Evolutionary conservation across 805 yeast genomes (phyloP).

Genomic region (Candida golubevii): DNA sequence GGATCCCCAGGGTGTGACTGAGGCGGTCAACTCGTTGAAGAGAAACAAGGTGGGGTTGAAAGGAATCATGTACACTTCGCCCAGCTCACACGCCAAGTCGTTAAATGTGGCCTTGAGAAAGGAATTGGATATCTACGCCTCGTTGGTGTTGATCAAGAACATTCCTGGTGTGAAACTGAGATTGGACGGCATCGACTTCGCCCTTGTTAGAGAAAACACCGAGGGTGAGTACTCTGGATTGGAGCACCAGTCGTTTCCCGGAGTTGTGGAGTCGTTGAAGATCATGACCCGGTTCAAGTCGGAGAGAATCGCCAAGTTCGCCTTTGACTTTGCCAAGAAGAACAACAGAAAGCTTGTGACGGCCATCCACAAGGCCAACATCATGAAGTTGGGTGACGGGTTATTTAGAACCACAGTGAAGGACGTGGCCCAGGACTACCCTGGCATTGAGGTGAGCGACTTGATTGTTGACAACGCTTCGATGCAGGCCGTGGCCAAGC

Average conservation of each 20-base stretch:
- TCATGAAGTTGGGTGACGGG: constrained; percentile 98
- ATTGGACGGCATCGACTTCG: constrained; percentile 84
- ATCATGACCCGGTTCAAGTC: constrained; percentile 92
- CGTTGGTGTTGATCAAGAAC: constrained; percentile 88
- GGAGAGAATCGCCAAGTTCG: constrained; percentile 96
- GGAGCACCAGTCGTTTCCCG: constrained; percentile 96
- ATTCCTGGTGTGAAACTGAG: constrained; percentile 92
- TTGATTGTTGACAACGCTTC: constrained; percentile 98
- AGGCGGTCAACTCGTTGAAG: constrained; percentile 86
- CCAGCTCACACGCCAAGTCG: constrained; percentile 72
- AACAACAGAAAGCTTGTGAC: constrained; percentile 91
- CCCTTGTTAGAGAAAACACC: constrained; percentile 95
- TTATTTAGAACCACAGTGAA: constrained; percentile 91
- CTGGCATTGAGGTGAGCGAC: constrained; percentile 77
- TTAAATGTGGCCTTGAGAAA: constrained; percentile 95
- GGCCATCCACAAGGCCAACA: constrained; percentile 98
- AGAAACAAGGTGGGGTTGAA: constrained; percentile 96
- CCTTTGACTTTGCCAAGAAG: constrained; percentile 90
- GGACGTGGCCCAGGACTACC: constrained; percentile 79
- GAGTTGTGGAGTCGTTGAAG: constrained; percentile 95
- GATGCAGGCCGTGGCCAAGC: constrained; percentile 98
- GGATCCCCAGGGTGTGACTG: constrained; percentile 57
- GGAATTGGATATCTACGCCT: constrained; percentile 92
- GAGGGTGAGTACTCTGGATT: constrained; percentile 99
- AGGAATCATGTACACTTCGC: constrained; percentile 92